Evolutionary conservation across 257 asterid species (phyloP).

Genomic region (Cordia subcordata): DNA sequence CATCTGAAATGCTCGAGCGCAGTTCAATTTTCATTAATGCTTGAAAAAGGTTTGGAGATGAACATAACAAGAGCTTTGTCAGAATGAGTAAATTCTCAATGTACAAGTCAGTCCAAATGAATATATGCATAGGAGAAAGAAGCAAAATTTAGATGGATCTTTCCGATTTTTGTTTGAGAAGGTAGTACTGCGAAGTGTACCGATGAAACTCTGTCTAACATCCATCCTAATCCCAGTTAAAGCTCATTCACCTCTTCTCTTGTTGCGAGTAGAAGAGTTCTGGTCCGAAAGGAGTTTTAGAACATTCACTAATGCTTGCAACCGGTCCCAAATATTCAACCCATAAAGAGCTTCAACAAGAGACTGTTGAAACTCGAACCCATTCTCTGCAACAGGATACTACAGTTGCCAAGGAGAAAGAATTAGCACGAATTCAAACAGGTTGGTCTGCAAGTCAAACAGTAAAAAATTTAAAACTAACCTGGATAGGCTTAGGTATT

Average conservation of each 20-base stretch:
- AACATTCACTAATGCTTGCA: slow-evolving; percentile 70
- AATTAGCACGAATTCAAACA: slow-evolving; percentile 13
- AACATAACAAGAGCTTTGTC: no score
- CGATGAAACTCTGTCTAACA: no score
- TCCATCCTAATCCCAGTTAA: no score
- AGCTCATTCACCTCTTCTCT: slow-evolving; percentile 39
- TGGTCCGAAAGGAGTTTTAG: slow-evolving; percentile 66
- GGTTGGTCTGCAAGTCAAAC: background rate
- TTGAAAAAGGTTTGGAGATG: no score
- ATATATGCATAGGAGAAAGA: no score
- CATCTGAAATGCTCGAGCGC: no score
- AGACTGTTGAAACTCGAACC: slow-evolving; percentile 73
- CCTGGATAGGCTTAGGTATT: slow-evolving; percentile 98
- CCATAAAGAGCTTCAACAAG: slow-evolving; percentile 84
- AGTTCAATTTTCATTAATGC: no score
- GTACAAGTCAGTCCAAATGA: no score
- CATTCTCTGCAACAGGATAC: slow-evolving; percentile 85
- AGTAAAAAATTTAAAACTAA: slow-evolving; percentile 10
- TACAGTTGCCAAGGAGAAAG: slow-evolving; percentile 20
- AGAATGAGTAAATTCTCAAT: no score
- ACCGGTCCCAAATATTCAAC: slow-evolving; percentile 63
- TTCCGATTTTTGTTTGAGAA: no score
- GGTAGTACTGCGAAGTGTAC: no score
- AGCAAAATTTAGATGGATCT: no score
- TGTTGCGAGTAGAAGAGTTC: slow-evolving; percentile 28